Percentiles rank a stretch among this genome's conserved stretches.
These are phyloP conservation scores for Theobroma cacao DNA, from an alignment of 345 rosid genomes.

Conservation along the genomic window DNA sequence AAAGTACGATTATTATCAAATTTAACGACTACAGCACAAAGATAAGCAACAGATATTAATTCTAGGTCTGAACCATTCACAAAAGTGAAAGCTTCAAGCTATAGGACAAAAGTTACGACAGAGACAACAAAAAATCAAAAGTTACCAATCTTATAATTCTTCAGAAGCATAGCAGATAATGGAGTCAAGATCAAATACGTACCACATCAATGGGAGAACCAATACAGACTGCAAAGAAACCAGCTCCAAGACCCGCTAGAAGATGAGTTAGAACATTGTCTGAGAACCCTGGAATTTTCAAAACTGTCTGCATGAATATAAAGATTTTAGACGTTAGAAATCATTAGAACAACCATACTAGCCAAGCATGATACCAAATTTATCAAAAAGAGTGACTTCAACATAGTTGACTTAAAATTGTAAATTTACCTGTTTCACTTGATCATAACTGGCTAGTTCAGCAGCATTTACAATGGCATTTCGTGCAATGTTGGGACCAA, in stretches of 20 bases:
- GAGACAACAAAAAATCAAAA: neutral
- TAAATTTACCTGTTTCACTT: slow-evolving; percentile 62
- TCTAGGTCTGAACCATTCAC: neutral
- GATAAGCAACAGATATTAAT: neutral
- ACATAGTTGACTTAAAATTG: neutral
- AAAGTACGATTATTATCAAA: neutral
- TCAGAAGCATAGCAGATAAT: neutral
- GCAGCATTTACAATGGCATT: slow-evolving; percentile 98
- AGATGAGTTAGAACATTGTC: slow-evolving; percentile 81
- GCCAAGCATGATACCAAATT: neutral
- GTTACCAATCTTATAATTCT: neutral
- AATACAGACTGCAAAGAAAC: slow-evolving; percentile 87
- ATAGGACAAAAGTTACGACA: neutral
- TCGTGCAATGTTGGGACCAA: slow-evolving; percentile 93
- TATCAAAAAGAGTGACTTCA: neutral
- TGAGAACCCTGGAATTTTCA: slow-evolving; percentile 88
- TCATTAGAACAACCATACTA: slow-evolving; percentile 8
- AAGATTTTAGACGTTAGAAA: slow-evolving; percentile 47
- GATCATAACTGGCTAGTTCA: slow-evolving; percentile 97
- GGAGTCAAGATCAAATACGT: slow-evolving; percentile 26
- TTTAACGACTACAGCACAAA: neutral
- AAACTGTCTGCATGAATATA: slow-evolving; percentile 81
- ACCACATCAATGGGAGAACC: slow-evolving; percentile 98
- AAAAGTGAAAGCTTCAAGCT: neutral
- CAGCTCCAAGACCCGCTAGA: slow-evolving; percentile 93